Percentiles rank a stretch among this genome's conserved stretches.
These are phyloP conservation scores for Linnemannia schmuckeri DNA, from an alignment of 192 early-diverging fungal genomes.

Conservation along the genomic window DNA sequence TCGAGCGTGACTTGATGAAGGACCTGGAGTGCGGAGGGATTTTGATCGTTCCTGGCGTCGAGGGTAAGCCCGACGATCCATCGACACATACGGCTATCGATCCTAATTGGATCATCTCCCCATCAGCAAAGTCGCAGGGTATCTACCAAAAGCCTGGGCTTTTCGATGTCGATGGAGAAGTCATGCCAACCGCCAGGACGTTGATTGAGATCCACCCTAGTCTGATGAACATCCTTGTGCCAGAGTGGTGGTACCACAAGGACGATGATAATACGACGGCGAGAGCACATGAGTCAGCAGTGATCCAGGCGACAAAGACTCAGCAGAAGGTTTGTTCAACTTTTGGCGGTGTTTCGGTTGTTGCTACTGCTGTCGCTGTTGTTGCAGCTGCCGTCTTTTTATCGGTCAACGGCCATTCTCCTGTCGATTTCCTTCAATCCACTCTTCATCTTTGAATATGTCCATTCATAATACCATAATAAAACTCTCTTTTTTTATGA, in stretches of 20 bases:
- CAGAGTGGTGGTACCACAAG: conserved; percentile 36
- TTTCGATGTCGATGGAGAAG: conserved; percentile 53
- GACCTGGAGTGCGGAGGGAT: conserved; percentile 37
- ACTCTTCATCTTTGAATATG: background rate
- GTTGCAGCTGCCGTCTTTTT: background rate
- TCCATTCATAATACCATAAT: background rate
- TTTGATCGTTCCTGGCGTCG: conserved; percentile 35
- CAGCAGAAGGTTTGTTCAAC: background rate
- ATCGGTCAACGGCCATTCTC: background rate
- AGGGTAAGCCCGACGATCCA: conserved; percentile 27
- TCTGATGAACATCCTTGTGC: conserved; percentile 38
- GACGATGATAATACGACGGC: background rate
- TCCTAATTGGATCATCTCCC: conserved; percentile 7
- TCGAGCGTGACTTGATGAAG: conserved; percentile 40
- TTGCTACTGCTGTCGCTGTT: background rate
- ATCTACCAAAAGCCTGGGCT: conserved; percentile 30
- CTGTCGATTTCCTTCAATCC: background rate
- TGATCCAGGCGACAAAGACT: background rate
- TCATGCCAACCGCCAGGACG: conserved; percentile 43
- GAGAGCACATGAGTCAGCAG: background rate
- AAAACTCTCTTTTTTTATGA: background rate
- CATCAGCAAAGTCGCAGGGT: conserved; percentile 4
- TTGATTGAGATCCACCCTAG: conserved; percentile 43
- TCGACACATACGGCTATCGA: conserved; percentile 24
- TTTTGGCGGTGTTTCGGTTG: background rate